Conservation (phyloP, 176 grass and related monocot genomes). For the Cenchrus purpureus region DNA sequence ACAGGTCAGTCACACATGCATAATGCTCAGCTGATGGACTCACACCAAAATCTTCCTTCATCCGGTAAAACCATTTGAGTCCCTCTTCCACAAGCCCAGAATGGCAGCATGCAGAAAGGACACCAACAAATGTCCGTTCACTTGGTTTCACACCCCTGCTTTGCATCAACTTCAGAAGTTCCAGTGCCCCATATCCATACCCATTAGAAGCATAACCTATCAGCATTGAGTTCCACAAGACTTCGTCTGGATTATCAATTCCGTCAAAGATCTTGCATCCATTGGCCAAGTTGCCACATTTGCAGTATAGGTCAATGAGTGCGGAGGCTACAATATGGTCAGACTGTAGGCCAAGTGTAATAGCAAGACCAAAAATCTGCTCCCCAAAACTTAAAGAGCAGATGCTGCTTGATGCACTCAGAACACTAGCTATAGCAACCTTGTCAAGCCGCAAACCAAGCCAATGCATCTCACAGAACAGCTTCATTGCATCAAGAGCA, state of each 20-base stretch:
- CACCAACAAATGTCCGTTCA: conserved; percentile 62
- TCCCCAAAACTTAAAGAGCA: conserved; percentile 66
- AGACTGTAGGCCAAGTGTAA: conserved; percentile 47
- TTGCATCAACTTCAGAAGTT: conserved; percentile 55
- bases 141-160: conserved; percentile 49
- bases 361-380: conserved; percentile 64
- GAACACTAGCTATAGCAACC: conserved; percentile 69
- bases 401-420: conserved; percentile 72
- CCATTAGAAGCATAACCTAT: conserved; percentile 79
- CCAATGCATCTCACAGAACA: conserved; percentile 58
- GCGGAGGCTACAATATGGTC: conserved; percentile 55
- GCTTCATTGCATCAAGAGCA: conserved; percentile 55
- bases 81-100: conserved; percentile 66
- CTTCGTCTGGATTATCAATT: conserved; percentile 42
- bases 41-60: conserved; percentile 58
- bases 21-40: conserved; percentile 68
- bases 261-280: conserved; percentile 55
- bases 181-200: conserved; percentile 62
- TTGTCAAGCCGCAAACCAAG: conserved; percentile 54
- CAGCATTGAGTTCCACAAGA: conserved; percentile 79
- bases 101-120: conserved; percentile 77
- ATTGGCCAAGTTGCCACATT: conserved; percentile 59
- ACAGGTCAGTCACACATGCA: conserved; percentile 59
- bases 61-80: conserved; percentile 67
- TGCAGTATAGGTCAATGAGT: conserved; percentile 78